Percentiles rank a stretch among this genome's conserved stretches.
These are phyloP conservation scores for Schizosaccharomyces lindneri DNA, from an alignment of 805 yeast species.

Conservation along the genomic window DNA sequence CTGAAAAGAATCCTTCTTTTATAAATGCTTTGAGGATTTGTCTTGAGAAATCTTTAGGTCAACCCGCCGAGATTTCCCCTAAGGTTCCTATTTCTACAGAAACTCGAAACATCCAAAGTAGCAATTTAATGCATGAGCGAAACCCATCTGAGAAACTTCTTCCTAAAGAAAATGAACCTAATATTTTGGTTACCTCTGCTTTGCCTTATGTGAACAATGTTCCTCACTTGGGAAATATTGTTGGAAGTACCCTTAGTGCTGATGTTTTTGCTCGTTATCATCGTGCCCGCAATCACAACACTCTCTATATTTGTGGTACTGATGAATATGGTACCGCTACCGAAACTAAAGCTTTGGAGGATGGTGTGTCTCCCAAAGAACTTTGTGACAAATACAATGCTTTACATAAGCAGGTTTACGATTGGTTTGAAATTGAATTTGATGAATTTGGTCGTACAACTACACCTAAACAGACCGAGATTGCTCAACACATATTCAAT, in stretches of 20 bases:
- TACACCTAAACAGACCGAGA: constrained; percentile 69
- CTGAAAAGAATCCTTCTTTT: background rate
- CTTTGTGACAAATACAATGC: constrained; percentile 76
- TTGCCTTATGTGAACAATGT: constrained; percentile 95
- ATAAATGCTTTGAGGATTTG: background rate
- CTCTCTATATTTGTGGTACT: constrained; percentile 81
- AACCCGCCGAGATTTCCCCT: background rate
- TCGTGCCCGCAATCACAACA: constrained; percentile 68
- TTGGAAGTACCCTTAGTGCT: constrained; percentile 84
- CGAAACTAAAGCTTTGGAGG: constrained; percentile 92
- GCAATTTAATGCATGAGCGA: constrained; percentile 4
- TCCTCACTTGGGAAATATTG: constrained; percentile 91
- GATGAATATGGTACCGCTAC: constrained; percentile 99
- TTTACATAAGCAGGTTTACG: constrained; percentile 70
- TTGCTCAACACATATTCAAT: constrained; percentile 79
- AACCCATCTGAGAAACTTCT: constrained; percentile 18
- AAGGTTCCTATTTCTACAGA: background rate
- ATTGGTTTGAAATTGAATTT: constrained; percentile 90
- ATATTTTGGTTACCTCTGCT: constrained; percentile 80
- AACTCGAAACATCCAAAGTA: constrained; percentile 4
- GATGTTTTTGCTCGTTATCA: constrained; percentile 67
- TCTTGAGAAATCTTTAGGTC: background rate
- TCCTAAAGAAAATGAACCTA: constrained; percentile 52
- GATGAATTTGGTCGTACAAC: constrained; percentile 95
- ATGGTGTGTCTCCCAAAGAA: constrained; percentile 64